Evolutionary conservation across 2,329 filamentous ascomycete species (phyloP).

Genomic region (Ramichloridium luteum): DNA sequence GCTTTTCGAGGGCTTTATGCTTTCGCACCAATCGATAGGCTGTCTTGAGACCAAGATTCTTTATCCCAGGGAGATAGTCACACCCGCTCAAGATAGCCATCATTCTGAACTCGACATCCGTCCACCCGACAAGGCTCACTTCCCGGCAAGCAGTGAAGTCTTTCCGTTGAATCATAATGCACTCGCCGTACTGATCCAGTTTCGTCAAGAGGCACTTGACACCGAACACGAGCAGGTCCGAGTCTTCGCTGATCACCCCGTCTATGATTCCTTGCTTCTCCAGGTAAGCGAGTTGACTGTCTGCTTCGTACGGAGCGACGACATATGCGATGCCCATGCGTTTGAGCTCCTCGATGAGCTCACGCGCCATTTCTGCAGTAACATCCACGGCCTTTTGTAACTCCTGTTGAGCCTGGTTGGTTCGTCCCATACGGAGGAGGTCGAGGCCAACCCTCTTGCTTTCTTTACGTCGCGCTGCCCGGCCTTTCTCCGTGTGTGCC

Average conservation of each 20-base stretch:
- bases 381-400: constrained; percentile 93
- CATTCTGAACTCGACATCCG: constrained; percentile 75
- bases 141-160: constrained; percentile 85
- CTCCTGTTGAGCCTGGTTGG: constrained; percentile 67
- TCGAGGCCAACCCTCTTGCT: constrained; percentile 65
- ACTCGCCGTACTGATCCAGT: constrained; percentile 84
- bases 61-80: constrained; percentile 82
- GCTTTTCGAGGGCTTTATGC: constrained; percentile 72
- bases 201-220: constrained; percentile 86
- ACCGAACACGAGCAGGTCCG: constrained; percentile 88
- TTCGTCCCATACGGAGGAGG: constrained; percentile 68
- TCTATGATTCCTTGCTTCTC: constrained; percentile 73
- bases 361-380: constrained; percentile 87
- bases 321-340: constrained; percentile 68
- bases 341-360: constrained; percentile 85
- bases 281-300: constrained; percentile 90
- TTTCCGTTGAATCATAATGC: constrained; percentile 76
- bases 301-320: constrained; percentile 93
- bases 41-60: constrained; percentile 80
- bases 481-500: constrained; percentile 67
- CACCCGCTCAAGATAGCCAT: constrained; percentile 97
- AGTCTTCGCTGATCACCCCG: constrained; percentile 92
- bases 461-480: constrained; percentile 63
- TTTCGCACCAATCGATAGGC: constrained; percentile 84
- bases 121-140: constrained; percentile 81